These are phyloP conservation scores for Dillenia turbinata DNA, from an alignment of 164 flowering plant genomes.

Conservation along the genomic window DNA sequence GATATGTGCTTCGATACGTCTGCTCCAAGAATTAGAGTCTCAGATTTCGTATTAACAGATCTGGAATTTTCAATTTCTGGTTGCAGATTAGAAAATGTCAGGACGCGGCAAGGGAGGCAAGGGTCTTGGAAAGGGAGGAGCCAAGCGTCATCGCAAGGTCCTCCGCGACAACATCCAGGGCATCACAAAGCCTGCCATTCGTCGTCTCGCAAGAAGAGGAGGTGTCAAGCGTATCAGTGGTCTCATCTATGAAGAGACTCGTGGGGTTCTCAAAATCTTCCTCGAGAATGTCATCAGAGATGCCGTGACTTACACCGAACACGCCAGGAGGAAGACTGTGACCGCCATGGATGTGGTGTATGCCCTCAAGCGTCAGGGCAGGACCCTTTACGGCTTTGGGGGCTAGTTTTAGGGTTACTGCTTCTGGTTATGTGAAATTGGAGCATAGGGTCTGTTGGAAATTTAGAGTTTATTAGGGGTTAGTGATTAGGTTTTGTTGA, in stretches of 20 bases:
- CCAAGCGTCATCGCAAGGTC: constrained; percentile 31
- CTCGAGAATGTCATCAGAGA: constrained; percentile 36
- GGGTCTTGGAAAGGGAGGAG: constrained; percentile 32
- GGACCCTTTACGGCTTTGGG: constrained; percentile 33
- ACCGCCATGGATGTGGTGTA: constrained; percentile 41
- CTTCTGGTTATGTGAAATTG: neutral
- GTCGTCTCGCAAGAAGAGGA: constrained; percentile 27
- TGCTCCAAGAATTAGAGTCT: no score
- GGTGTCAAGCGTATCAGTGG: constrained; percentile 38
- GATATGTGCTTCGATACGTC: no score
- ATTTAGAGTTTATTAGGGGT: neutral
- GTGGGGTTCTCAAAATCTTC: constrained; percentile 35
- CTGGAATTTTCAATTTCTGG: no score
- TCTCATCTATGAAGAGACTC: constrained; percentile 29
- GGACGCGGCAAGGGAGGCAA: constrained; percentile 35
- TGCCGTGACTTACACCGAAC: constrained; percentile 35
- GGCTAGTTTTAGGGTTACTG: constrained; percentile 34
- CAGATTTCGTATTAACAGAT: no score
- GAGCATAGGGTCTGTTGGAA: neutral
- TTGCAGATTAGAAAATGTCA: constrained; percentile 17
- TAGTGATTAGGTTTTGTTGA: neutral
- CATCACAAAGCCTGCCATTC: constrained; percentile 24
- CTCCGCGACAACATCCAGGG: constrained; percentile 30
- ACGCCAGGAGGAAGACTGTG: constrained; percentile 32
- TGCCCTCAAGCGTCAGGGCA: constrained; percentile 32